phyloP scores from a whole-genome alignment of 2,329 filamentous ascomycete genomes.

The Ophiostoma fasciatum region DNA sequence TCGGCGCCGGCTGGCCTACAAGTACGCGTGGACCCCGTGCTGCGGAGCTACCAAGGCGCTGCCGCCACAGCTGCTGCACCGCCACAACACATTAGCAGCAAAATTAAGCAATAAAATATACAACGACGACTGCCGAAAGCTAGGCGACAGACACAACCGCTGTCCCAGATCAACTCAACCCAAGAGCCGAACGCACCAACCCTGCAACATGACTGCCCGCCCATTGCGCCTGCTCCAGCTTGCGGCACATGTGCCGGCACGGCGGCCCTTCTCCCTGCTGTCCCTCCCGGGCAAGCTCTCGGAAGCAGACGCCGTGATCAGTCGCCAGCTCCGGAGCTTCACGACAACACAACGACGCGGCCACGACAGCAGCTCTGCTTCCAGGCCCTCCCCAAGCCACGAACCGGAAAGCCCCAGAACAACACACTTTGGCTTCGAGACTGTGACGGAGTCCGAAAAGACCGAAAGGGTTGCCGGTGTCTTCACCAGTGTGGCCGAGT shows the following conservation, averaged over 20 bases:
- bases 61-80: no score
- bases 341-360: neutral
- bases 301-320: no score
- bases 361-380: neutral
- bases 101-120: neutral
- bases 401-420: slow-evolving; percentile 16
- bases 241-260: neutral
- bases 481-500: slow-evolving; percentile 87
- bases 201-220: neutral
- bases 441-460: slow-evolving; percentile 69
- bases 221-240: neutral
- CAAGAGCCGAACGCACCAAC: neutral
- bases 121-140: no score
- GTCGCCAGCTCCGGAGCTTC: no score
- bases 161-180: no score
- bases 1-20: no score
- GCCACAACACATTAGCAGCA: neutral
- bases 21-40: no score
- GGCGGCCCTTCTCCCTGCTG: no score
- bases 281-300: no score
- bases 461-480: slow-evolving; percentile 59
- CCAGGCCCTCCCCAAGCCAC: neutral
- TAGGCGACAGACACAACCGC: no score
- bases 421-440: slow-evolving; percentile 87
- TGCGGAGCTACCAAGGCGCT: no score